Evolutionary conservation across 768 basidiomycete species (phyloP), one percentile per base, ranked within the genome.

Genomic region (Leccinum subgranulosum): DNA sequence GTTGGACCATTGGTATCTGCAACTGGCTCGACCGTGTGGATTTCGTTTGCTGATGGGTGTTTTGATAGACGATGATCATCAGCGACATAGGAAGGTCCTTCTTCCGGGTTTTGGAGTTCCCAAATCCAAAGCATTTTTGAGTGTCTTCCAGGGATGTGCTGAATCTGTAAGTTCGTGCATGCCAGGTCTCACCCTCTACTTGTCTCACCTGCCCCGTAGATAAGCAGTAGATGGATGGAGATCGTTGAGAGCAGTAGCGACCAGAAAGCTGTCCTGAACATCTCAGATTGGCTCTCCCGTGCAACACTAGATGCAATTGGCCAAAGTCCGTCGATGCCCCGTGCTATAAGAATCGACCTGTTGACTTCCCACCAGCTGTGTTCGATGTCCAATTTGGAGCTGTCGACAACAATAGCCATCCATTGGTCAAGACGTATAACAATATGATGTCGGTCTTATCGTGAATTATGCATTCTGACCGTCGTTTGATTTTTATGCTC

Each of bases 61-160:
- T 41, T 53, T 45, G 4, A 49, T 50, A 72, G 71, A 76, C 3
- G 68, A 76, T 12, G 76, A 70, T 39, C 84, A 85, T 59, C 80
- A 73, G 63, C 76, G 84, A 43, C 83, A 85, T 53, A 70, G 81
- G 56, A 83, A 75, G 61, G 74, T 82, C 19, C 78, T 84, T 75
- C 73, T 81, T 50, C 83, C 82, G 3, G 84, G 80, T 3, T 84
- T 85, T 56, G 81, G 83, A 39, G 29, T 59, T 6, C 76, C 77
- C 0, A 80, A 83, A 60, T 75, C 77, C 29, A 82, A 76, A 54
- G 74, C 81, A 1, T 82, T 80, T 55, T 72, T 84, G 6, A 71
- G 75, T 21, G 71, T 83, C 47, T 84, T 84, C 69, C 74, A 69
- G 33, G 72, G 72, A 57, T 77, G 63, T 17, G 73, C 64, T 1